Percentiles rank a stretch among this genome's conserved stretches.
Evolutionary conservation across 1,139 yeast genomes (phyloP).

Genomic region (Candida frijolesensis): DNA sequence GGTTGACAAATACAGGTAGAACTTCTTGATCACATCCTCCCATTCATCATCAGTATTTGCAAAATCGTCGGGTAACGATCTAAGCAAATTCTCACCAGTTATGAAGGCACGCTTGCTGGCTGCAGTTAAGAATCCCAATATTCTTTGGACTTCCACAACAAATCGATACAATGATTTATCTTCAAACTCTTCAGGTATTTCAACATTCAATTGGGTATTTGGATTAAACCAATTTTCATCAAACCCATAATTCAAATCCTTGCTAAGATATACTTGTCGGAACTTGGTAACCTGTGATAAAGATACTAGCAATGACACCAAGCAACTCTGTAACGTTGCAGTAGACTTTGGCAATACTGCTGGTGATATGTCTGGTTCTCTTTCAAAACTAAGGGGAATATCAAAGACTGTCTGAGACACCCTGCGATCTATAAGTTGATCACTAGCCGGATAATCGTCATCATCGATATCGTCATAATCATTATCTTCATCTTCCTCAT

Average conservation of each 20-base stretch:
- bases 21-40: slow-evolving; percentile 35
- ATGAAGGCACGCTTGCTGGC: slow-evolving; percentile 26
- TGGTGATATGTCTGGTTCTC: slow-evolving; percentile 13
- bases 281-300: slow-evolving; percentile 29
- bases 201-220: slow-evolving; percentile 10
- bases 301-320: slow-evolving; percentile 28
- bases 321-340: slow-evolving; percentile 23
- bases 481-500: slow-evolving; percentile 6
- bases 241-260: slow-evolving; percentile 20
- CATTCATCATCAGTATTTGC: slow-evolving; percentile 25
- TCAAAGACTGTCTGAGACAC: slow-evolving; percentile 8
- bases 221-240: slow-evolving; percentile 20
- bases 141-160: slow-evolving; percentile 25
- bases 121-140: slow-evolving; percentile 23
- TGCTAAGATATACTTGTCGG: slow-evolving; percentile 14
- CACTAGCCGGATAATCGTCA: neutral
- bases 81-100: slow-evolving; percentile 22
- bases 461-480: neutral
- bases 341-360: slow-evolving; percentile 13
- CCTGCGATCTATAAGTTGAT: slow-evolving; percentile 1
- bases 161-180: slow-evolving; percentile 14
- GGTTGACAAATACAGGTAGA: slow-evolving; percentile 22
- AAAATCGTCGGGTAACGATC: slow-evolving; percentile 26
- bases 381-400: slow-evolving; percentile 4
- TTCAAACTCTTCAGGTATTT: slow-evolving; percentile 12